Evolutionary conservation across 805 yeast genomes (phyloP), one percentile per base, ranked within the genome.

Genomic region (Candida adriatica): DNA sequence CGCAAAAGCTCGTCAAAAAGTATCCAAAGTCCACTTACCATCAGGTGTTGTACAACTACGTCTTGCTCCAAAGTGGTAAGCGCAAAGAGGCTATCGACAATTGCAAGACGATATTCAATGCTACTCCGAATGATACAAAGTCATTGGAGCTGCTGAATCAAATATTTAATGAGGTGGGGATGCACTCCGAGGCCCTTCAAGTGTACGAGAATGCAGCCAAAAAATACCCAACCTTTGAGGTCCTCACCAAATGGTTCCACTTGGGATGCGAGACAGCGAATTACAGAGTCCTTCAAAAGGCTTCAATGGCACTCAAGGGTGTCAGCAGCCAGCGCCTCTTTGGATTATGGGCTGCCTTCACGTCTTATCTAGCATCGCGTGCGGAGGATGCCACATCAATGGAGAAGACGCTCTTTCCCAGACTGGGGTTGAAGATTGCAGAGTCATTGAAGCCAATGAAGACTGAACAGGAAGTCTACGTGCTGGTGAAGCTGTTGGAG

Each of bases 381-480:
- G 39, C 45, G 4, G 33, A 49, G 1, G 59, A 55, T 21, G 53
- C 66, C 9, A 45, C 64, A 5, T 62, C 58, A 1, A 61, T 70
- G 34, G 82, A 76, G 42, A 46, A 49, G 30, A 59, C 52, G 23
- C 55, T 86, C 23, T 73, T 73, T 38, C 78, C 84, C 2, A 60
- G 66, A 36, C 57, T 86, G 20, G 88, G 86, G 0, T 46, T 65
- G 36, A 73, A 78, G 41, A 51, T 79, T 40, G 51, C 81, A 18
- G 74, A 69, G 18, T 55, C 56, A n/a, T 49, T 68, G 13, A 58
- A 61, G 26, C 84, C 90, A 1, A 60, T 66, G 27, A 42, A 59
- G 24, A 60, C 64, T 14, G 72, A 79, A 7, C 94, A 85, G 44
- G 94, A 87, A 38, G 57, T 69, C 3, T 84, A 61, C 41, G 71